Conservation (phyloP, 345 rosid species). For the Gynandropsis gynandra region DNA sequence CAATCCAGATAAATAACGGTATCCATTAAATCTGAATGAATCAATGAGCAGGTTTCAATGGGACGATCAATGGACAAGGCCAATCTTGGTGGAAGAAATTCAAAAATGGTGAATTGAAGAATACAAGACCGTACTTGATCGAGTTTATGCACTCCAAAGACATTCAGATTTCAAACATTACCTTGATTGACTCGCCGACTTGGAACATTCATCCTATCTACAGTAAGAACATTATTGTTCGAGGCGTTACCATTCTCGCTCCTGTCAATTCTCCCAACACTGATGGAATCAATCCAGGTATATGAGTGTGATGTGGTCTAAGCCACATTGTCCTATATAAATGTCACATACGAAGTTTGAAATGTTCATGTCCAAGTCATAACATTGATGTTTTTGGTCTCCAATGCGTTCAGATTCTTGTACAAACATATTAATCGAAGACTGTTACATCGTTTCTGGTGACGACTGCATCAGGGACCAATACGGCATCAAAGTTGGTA, state of each 20-base stretch:
- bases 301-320: no score
- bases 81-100: slow-evolving; percentile 58
- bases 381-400: slow-evolving; percentile 3
- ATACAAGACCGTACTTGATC: slow-evolving; percentile 60
- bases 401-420: slow-evolving; percentile 58
- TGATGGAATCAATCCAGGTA: slow-evolving; percentile 91
- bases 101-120: slow-evolving; percentile 28
- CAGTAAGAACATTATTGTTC: slow-evolving; percentile 44
- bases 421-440: slow-evolving; percentile 50
- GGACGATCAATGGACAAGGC: slow-evolving; percentile 69
- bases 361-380: no score
- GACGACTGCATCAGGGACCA: slow-evolving; percentile 81
- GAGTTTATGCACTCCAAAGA: slow-evolving; percentile 52
- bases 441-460: slow-evolving; percentile 55
- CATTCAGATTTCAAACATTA: slow-evolving; percentile 55
- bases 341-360: no score
- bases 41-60: slow-evolving; percentile 47
- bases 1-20: no score
- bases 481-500: slow-evolving; percentile 49
- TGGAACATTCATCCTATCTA: slow-evolving; percentile 74
- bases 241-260: slow-evolving; percentile 49
- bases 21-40: no score
- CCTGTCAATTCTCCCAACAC: slow-evolving; percentile 71
- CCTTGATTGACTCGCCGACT: slow-evolving; percentile 57
- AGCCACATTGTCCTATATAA: no score